These are phyloP conservation scores for Ustilago shanxiensis DNA, from an alignment of 1,284 basidiomycete species.

Conservation along the genomic window DNA sequence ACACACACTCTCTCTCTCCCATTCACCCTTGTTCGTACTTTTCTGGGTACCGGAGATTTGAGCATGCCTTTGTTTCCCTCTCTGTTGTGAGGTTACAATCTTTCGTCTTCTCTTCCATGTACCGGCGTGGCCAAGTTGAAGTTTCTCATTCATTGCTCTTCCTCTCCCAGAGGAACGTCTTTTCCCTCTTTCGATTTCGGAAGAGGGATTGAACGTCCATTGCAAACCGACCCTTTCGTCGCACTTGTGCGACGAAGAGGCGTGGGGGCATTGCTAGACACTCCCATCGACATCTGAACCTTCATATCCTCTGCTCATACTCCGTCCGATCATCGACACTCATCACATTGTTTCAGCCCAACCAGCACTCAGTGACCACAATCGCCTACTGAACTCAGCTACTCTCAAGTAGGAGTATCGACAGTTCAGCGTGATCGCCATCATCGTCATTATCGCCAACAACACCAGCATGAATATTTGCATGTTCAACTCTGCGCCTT, in stretches of 20 bases:
- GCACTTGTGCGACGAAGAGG: not conserved
- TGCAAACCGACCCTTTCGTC: not conserved
- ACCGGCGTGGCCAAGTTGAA: not conserved
- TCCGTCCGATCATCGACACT: not conserved
- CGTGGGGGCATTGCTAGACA: not conserved
- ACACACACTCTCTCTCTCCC: too few species aligned
- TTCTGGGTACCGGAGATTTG: not conserved
- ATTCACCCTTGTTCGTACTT: not conserved
- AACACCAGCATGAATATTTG: not conserved
- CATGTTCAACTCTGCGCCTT: not conserved
- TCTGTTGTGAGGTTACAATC: not conserved
- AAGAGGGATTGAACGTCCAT: conserved; percentile 8
- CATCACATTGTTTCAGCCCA: not conserved
- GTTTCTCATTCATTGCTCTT: not conserved
- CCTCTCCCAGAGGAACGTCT: not conserved
- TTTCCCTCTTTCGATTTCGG: conserved; percentile 20
- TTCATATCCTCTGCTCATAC: not conserved
- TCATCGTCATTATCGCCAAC: not conserved
- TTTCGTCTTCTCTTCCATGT: conserved; percentile 13
- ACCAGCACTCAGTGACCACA: not conserved
- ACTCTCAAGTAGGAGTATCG: not conserved
- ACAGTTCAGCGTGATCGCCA: not conserved
- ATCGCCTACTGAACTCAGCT: not conserved
- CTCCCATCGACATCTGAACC: not conserved
- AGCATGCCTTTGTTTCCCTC: not conserved